Base-by-base conservation (phyloP, 192 early-diverging fungal genomes). In the Obelidium mucronatum region DNA sequence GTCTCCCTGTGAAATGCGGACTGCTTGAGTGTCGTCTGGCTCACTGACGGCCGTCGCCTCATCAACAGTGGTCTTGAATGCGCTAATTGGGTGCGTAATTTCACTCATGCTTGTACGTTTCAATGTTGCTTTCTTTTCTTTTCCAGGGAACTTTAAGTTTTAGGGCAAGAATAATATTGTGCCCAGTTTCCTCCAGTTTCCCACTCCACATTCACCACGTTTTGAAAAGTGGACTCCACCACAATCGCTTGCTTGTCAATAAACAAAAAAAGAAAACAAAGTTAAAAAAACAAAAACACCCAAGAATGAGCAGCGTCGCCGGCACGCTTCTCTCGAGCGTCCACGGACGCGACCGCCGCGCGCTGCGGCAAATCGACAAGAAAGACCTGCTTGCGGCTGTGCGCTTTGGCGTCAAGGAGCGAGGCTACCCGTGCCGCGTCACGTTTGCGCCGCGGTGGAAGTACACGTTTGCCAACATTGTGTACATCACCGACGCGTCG, bases 401-500 rank as follows among this genome's bases (percentile, higher is more conserved):
- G 17, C 8, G 26, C 0, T 58, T 58, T 24, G 55, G 55, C 0
- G 24, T 22, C 13, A 58, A 58, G 24, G 55, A 58, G 55, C 13
- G 13, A 8, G 55, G 13, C 6, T 58, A 58, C 26, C 55, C 55
- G 55, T 28, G 30, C 30, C 55, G 55, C 5, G 28, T 24, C 8
- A 58, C 55, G 8, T 6, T 6, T 3, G 55, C 19, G 24, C 4
- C n/a, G 55, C 19, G 55, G 5, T 58, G 5, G 55, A 58, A 58
- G 30, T 58, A 58, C 55, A 58, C 55, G 55, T 58, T 58, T 58
- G 55, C 55, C 8, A 58, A 58, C 55, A 58, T 58, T 58, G 55
- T 58, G 13, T 58, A 58, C 55, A 58, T 58, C 55, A 58, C 55
- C 24, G 55, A 58, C 30, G 55, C 11, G 55, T 24, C 55, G 24